These are phyloP conservation scores for Thelonectria discophora DNA, from an alignment of 2,329 filamentous ascomycete genomes.

Conservation along the genomic window DNA sequence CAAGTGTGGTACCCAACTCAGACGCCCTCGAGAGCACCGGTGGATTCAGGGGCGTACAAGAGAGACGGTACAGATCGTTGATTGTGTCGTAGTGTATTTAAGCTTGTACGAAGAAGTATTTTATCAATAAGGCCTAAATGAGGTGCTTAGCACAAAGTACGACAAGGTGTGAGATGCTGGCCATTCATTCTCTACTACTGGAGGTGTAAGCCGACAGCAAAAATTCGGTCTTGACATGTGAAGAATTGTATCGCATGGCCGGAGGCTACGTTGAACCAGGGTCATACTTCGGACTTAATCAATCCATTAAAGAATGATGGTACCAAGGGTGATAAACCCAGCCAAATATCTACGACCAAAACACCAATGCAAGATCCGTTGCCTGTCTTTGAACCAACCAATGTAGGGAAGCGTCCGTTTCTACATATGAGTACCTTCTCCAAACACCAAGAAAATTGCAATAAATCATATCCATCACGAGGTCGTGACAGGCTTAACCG, in stretches of 20 bases:
- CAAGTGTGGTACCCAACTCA: no score
- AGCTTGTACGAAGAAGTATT: background rate
- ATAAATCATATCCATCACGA: slow-evolving; percentile 21
- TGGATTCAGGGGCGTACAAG: no score
- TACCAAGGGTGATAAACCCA: background rate
- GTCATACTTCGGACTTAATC: background rate
- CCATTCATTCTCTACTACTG: no score
- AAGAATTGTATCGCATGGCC: background rate
- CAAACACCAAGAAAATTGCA: slow-evolving; percentile 26
- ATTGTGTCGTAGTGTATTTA: no score
- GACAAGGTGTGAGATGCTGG: background rate
- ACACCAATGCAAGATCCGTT: background rate
- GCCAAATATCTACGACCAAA: background rate
- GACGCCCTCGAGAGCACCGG: no score
- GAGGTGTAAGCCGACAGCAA: no score
- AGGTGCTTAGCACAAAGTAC: background rate
- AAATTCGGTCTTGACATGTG: background rate
- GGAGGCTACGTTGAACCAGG: background rate
- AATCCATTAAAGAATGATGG: background rate
- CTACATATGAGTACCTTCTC: slow-evolving; percentile 27
- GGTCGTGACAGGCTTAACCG: slow-evolving; percentile 41
- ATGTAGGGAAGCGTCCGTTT: slow-evolving; percentile 34
- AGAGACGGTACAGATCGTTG: no score
- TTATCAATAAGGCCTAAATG: background rate
- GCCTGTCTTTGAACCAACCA: slow-evolving; percentile 14